phyloP scores from a whole-genome alignment of 2,329 filamentous ascomycete species.

The Aspergillus quadricinctus region DNA sequence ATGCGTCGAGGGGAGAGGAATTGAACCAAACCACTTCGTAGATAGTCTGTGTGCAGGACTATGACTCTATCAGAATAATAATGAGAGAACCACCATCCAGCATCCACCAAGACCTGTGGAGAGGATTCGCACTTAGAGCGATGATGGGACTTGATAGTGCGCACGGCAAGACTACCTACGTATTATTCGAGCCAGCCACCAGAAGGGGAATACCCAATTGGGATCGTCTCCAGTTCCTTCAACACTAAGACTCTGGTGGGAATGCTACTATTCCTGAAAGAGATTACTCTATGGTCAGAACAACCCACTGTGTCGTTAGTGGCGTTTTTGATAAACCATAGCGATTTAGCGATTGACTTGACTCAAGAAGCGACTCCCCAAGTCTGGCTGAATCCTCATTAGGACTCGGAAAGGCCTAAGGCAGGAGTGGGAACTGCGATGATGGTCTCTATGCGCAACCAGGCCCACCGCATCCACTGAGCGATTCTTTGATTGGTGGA shows the following conservation, averaged over 20 bases:
- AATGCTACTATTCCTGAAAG: neutral
- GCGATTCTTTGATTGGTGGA: conserved; percentile 6
- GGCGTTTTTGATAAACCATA: neutral
- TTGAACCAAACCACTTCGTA: no score
- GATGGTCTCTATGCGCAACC: neutral
- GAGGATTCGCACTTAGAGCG: neutral
- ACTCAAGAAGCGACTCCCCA: neutral
- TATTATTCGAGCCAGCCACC: neutral
- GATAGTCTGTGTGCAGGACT: neutral
- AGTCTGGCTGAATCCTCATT: neutral
- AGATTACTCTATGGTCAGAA: neutral
- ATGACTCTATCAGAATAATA: neutral
- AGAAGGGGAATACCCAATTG: neutral
- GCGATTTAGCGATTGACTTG: neutral
- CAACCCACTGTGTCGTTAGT: neutral
- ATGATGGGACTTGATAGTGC: no score
- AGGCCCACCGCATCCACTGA: neutral
- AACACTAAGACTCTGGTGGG: neutral
- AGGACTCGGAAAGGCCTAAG: neutral
- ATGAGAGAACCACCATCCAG: no score
- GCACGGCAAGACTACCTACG: no score
- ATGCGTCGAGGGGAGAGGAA: no score
- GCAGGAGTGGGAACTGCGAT: neutral
- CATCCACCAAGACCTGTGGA: neutral
- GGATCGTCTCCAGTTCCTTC: no score